Conservation (phyloP, 192 early-diverging fungal genomes). For the Coemansia sp. region DNA sequence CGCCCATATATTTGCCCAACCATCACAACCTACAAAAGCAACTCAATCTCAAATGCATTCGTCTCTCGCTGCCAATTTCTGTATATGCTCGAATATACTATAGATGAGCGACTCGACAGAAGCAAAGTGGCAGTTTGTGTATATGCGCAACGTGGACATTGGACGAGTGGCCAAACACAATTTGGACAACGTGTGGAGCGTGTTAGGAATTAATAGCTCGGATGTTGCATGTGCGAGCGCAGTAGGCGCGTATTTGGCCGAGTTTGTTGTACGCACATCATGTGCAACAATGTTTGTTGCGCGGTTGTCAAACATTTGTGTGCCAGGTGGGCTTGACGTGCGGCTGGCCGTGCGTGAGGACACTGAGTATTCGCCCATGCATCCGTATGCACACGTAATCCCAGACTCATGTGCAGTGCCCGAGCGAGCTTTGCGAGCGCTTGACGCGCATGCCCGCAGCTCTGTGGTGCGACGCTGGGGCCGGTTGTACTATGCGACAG, state of each 20-base stretch:
- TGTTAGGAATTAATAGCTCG: constrained; percentile 14
- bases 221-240: constrained; percentile 26
- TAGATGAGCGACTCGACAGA: neutral
- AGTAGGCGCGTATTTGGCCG: constrained; percentile 36
- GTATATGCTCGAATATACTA: too few species aligned
- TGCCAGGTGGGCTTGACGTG: constrained; percentile 13
- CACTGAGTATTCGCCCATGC: constrained; percentile 21
- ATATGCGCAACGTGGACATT: constrained; percentile 52
- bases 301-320: constrained; percentile 1
- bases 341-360: constrained; percentile 23
- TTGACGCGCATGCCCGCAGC: constrained; percentile 28
- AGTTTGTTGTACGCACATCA: constrained; percentile 29
- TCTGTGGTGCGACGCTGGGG: constrained; percentile 36
- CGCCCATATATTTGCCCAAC: too few species aligned
- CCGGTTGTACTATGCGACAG: constrained; percentile 27
- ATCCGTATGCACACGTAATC: constrained; percentile 24
- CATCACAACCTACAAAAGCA: neutral
- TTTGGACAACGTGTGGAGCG: constrained; percentile 24
- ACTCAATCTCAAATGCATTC: neutral
- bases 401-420: constrained; percentile 17
- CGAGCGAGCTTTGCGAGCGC: constrained; percentile 13
- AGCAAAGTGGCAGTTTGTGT: constrained; percentile 36
- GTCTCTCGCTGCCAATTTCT: too few species aligned
- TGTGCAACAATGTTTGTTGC: constrained; percentile 19
- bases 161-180: constrained; percentile 14